phyloP scores from a whole-genome alignment of 208 protist species.

The Phytomonas francai region DNA sequence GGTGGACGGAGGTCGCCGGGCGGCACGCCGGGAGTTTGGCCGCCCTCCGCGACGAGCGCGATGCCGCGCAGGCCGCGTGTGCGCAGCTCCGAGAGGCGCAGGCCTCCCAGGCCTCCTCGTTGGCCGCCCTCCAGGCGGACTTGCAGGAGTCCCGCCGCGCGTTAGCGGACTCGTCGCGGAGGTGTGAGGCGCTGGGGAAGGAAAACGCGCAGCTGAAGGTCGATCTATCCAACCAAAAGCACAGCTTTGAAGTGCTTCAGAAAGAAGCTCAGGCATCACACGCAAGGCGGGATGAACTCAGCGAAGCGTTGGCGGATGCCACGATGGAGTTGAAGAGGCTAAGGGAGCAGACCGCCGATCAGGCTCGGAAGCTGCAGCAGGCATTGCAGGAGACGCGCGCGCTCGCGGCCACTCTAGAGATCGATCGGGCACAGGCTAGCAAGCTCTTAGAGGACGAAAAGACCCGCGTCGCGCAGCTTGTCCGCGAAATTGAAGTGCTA shows the following conservation, averaged over 20 bases:
- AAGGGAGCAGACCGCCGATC: slow-evolving; percentile 3
- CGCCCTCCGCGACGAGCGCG: slow-evolving; percentile 12
- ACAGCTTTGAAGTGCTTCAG: not conserved
- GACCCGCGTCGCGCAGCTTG: not conserved
- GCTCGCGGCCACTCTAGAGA: not conserved
- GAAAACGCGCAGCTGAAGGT: slow-evolving; percentile 10
- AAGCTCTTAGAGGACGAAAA: not conserved
- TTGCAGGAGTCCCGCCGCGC: slow-evolving; percentile 3
- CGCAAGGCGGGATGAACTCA: not conserved
- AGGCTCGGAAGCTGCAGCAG: slow-evolving; percentile 1
- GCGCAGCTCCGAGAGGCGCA: slow-evolving; percentile 11
- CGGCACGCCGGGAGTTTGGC: slow-evolving; percentile 21
- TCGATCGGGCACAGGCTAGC: not conserved
- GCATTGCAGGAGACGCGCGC: not conserved
- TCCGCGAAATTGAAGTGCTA: not conserved
- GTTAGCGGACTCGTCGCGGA: not conserved
- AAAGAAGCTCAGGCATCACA: slow-evolving; percentile 2
- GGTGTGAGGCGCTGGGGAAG: not conserved
- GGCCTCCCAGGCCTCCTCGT: not conserved
- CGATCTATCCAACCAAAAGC: not conserved
- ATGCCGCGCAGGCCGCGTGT: slow-evolving; percentile 6
- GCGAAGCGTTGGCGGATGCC: not conserved
- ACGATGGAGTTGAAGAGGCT: not conserved
- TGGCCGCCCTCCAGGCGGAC: not conserved
- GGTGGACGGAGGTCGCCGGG: slow-evolving; percentile 19